Evolutionary conservation across 2,329 filamentous ascomycete species (phyloP).

Genomic region (Apiospora koreana): DNA sequence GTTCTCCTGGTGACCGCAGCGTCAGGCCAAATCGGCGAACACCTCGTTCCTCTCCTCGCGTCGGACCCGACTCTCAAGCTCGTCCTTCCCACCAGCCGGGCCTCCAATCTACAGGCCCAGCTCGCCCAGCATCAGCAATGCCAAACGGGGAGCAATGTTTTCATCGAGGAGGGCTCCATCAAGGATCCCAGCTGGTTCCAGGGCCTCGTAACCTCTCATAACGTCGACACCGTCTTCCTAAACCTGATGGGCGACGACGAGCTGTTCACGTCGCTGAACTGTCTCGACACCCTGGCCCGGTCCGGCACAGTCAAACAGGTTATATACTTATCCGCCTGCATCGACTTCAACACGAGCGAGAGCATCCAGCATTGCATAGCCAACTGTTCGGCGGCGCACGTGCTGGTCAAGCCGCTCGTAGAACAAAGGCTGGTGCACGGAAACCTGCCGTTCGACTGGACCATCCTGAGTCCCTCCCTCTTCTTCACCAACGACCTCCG

Average conservation of each 20-base stretch:
- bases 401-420: constrained; percentile 10
- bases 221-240: constrained; percentile 10
- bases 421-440: constrained; percentile 10
- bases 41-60: constrained; percentile 9
- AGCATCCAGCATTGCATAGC: neutral
- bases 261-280: constrained; percentile 9
- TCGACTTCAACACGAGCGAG: neutral
- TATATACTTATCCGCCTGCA: constrained; percentile 4
- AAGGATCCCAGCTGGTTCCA: constrained; percentile 11
- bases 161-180: constrained; percentile 11
- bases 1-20: constrained; percentile 7
- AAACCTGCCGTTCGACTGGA: constrained; percentile 10
- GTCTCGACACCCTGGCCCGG: neutral
- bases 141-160: neutral
- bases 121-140: neutral
- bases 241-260: constrained; percentile 12
- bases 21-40: constrained; percentile 9
- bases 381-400: constrained; percentile 10
- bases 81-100: constrained; percentile 2
- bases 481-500: constrained; percentile 14
- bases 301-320: constrained; percentile 5
- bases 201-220: neutral
- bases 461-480: neutral
- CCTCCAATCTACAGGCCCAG: neutral
- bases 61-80: constrained; percentile 1